Percentiles rank a stretch among this genome's conserved stretches.
Evolutionary conservation across 1,284 basidiomycete genomes (phyloP).

Genomic region (Cryptococcus sp.): DNA sequence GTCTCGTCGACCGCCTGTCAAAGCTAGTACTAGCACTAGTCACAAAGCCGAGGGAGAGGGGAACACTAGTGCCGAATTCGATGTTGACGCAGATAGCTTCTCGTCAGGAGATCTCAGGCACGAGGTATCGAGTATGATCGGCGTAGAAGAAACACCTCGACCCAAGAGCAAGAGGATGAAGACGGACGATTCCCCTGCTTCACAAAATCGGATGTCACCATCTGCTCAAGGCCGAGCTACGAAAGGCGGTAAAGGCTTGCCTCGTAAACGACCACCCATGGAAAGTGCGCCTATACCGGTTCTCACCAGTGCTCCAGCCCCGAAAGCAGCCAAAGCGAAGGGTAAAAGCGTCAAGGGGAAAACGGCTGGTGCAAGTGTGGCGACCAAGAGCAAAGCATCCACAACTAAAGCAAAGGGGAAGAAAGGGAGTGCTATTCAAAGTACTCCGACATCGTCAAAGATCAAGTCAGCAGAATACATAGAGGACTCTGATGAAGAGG

Average conservation of each 20-base stretch:
- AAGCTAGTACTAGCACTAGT: no score
- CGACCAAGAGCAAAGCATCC: slow-evolving; percentile 10
- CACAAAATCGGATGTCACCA: no score
- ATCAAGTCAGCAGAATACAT: slow-evolving; percentile 46
- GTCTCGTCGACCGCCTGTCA: slow-evolving; percentile 1
- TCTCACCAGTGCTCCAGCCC: background rate
- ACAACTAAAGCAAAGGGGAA: slow-evolving; percentile 19
- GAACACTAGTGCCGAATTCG: background rate
- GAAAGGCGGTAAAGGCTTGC: slow-evolving; percentile 21
- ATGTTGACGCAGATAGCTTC: background rate
- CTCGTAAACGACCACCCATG: slow-evolving; percentile 15
- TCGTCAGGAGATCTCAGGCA: background rate
- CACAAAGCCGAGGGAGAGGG: no score
- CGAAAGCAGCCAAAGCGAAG: background rate
- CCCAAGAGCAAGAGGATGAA: background rate
- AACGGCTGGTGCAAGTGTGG: slow-evolving; percentile 11
- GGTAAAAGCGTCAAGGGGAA: slow-evolving; percentile 9
- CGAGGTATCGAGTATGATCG: slow-evolving; percentile 4
- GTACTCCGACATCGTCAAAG: slow-evolving; percentile 24
- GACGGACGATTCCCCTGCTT: no score
- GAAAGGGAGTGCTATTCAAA: slow-evolving; percentile 9
- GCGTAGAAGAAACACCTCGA: slow-evolving; percentile 8
- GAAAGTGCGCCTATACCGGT: slow-evolving; percentile 16
- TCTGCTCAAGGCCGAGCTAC: slow-evolving; percentile 2
- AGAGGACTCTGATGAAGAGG: slow-evolving; percentile 46